These are phyloP conservation scores for Angomonas deanei DNA, from an alignment of 208 protist genomes.

Conservation along the genomic window DNA sequence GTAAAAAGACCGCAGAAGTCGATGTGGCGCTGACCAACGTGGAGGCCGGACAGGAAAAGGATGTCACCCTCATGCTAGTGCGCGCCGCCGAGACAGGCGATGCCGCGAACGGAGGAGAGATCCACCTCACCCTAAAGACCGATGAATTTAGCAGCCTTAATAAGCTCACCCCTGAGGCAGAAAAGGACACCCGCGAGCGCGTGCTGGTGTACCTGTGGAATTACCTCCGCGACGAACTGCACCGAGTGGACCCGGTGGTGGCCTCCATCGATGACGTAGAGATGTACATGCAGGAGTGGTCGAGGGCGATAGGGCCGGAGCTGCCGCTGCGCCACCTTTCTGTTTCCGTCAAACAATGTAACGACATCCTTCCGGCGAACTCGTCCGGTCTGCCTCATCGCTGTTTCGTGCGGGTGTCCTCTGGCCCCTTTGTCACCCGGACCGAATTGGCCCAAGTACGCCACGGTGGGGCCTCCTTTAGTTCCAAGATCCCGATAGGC, in stretches of 20 bases:
- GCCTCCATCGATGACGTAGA: conserved; percentile 47
- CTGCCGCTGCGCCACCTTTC: conserved; percentile 18
- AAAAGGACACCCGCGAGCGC: conserved; percentile 43
- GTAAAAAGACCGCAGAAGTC: conserved; percentile 56
- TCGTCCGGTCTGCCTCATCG: neutral
- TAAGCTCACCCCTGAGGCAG: conserved; percentile 20
- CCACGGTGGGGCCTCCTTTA: conserved; percentile 28
- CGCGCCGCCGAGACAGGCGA: conserved; percentile 62
- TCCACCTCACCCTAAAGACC: conserved; percentile 40
- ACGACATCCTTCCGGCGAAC: conserved; percentile 14
- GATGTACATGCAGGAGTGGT: conserved; percentile 46
- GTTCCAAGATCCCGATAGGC: conserved; percentile 25
- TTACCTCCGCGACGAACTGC: conserved; percentile 74
- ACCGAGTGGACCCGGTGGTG: conserved; percentile 67
- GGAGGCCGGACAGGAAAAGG: conserved; percentile 35
- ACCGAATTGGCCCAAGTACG: conserved; percentile 23
- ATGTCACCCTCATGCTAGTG: conserved; percentile 55
- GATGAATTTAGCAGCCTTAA: conserved; percentile 39
- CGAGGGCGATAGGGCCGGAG: conserved; percentile 56
- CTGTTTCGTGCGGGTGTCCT: conserved; percentile 36
- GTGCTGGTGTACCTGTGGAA: conserved; percentile 70
- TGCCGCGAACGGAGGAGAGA: conserved; percentile 42
- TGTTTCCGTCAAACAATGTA: conserved; percentile 27
- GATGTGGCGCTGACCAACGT: conserved; percentile 53
- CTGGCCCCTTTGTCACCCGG: conserved; percentile 32